Conservation (phyloP, 805 yeast genomes). For the Grigorovia transvaalensis region DNA sequence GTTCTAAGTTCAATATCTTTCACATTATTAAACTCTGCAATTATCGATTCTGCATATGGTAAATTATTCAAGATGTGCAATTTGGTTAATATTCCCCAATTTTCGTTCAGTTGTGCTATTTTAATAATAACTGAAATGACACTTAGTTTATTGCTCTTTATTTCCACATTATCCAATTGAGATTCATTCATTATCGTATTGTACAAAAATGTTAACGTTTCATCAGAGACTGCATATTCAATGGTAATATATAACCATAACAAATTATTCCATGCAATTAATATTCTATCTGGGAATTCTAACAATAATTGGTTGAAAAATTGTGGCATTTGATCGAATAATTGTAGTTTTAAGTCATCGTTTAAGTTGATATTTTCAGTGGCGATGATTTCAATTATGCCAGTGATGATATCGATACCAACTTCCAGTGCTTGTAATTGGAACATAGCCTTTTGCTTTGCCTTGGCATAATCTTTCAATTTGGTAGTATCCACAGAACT, state of each 20-base stretch:
- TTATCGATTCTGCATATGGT: constrained; percentile 19
- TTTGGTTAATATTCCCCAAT: constrained; percentile 9
- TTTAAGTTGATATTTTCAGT: constrained; percentile 4
- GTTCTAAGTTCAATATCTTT: constrained; percentile 30
- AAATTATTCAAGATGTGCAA: constrained; percentile 17
- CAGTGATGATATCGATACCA: constrained; percentile 65
- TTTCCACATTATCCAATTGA: constrained; percentile 11
- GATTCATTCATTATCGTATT: constrained; percentile 4
- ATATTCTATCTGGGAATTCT: constrained; percentile 44
- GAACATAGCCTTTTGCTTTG: constrained; percentile 37
- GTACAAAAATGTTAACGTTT: constrained; percentile 11
- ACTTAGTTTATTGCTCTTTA: constrained; percentile 32
- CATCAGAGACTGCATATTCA: constrained; percentile 16
- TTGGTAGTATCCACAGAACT: constrained; percentile 14
- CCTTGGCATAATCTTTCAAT: constrained; percentile 31
- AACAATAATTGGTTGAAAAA: constrained; percentile 35
- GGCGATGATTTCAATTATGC: constrained; percentile 52
- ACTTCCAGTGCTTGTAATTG: constrained; percentile 58
- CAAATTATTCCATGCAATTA: constrained; percentile 63
- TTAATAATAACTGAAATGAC: constrained; percentile 36
- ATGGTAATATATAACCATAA: constrained; percentile 36
- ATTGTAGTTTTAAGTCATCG: constrained; percentile 5
- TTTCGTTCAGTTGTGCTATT: constrained; percentile 8
- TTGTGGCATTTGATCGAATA: constrained; percentile 21
- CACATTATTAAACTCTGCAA: constrained; percentile 10